These are phyloP conservation scores for Fusarium pseudonygamai DNA, from an alignment of 2,329 filamentous ascomycete genomes.

Conservation along the genomic window DNA sequence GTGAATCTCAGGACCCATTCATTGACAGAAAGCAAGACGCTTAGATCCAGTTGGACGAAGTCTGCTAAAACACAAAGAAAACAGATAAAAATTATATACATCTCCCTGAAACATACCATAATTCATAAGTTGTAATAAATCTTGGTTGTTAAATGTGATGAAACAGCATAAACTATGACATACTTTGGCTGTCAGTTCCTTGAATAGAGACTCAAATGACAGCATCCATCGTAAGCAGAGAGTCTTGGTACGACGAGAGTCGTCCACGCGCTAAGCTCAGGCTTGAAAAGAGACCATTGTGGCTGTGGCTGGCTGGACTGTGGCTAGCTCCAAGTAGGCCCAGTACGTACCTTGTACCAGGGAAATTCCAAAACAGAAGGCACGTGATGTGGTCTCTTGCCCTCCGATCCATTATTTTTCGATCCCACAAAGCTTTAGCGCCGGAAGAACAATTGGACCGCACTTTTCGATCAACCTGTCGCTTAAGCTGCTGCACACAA, in stretches of 20 bases:
- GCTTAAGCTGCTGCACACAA: conserved; percentile 54
- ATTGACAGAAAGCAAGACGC: conserved; percentile 14
- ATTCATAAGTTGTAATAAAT: conserved; percentile 1
- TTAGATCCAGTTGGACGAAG: conserved; percentile 14
- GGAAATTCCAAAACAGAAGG: background rate
- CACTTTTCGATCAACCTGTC: conserved; percentile 46
- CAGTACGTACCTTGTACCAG: background rate
- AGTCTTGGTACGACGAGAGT: background rate
- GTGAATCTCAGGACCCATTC: conserved; percentile 8
- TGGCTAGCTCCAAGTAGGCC: background rate
- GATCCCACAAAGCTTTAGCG: conserved; percentile 29
- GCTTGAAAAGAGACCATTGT: background rate
- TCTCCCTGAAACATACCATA: background rate
- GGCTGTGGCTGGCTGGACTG: background rate
- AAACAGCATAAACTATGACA: background rate
- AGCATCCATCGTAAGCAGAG: conserved; percentile 8
- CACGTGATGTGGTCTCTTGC: conserved; percentile 38
- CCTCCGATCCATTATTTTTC: conserved; percentile 23
- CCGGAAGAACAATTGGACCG: conserved; percentile 45
- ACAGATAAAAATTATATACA: conserved; percentile 2
- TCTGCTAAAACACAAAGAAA: conserved; percentile 8
- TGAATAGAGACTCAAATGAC: background rate
- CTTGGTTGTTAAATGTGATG: background rate
- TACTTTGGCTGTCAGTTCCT: background rate
- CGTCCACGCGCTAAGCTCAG: background rate